Percentiles rank a stretch among this genome's conserved stretches.
Evolutionary conservation across 139 green algal species (phyloP).

Genomic region (Chlorella ohadii): DNA sequence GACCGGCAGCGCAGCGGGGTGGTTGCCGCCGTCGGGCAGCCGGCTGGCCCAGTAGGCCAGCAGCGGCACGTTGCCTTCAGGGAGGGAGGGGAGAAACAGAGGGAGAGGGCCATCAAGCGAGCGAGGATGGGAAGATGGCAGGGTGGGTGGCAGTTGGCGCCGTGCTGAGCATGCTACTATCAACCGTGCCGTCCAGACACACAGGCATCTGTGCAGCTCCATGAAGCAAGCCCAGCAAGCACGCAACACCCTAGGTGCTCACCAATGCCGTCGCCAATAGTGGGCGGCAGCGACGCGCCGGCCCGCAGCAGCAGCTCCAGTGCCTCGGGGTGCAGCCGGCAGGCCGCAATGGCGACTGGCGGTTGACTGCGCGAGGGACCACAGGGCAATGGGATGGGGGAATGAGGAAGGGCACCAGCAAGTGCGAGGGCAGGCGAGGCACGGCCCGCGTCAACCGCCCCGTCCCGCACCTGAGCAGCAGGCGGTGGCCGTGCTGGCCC

Average conservation of each 20-base stretch:
- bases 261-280: not conserved
- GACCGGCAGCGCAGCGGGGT: constrained; percentile 13
- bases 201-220: not conserved
- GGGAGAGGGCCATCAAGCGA: not conserved
- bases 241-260: not conserved
- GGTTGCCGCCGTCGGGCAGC: not conserved
- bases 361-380: not conserved
- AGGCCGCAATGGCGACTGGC: not conserved
- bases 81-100: no score
- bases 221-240: no score
- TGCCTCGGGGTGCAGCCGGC: not conserved
- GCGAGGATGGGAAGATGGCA: not conserved
- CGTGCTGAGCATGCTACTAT: no score
- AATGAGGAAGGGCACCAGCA: not conserved
- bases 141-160: not conserved
- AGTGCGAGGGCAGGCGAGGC: no score
- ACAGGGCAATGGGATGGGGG: not conserved
- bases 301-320: constrained; percentile 5
- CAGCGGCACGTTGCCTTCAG: not conserved
- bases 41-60: constrained; percentile 5
- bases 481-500: no score
- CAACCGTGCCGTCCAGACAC: no score
- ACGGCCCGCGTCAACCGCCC: no score
- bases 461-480: no score
- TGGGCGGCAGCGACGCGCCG: not conserved